Evolutionary conservation across 1,284 basidiomycete species (phyloP), one percentile per base, ranked within the genome.

Genomic region (Naganishia albida): DNA sequence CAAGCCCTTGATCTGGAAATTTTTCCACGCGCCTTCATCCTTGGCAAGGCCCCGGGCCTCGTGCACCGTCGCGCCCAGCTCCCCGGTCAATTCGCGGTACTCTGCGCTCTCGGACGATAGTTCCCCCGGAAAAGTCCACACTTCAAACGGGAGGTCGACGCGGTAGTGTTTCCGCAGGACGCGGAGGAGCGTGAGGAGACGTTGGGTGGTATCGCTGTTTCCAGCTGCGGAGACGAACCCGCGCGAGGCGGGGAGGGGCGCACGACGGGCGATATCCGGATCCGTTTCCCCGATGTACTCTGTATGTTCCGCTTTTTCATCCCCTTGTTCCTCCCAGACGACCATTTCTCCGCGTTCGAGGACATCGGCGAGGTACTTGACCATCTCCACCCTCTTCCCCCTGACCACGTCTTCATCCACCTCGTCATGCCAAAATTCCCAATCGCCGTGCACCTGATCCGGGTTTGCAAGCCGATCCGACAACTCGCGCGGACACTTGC

Each of bases 1-100:
- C 1, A 80, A 73, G 1, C 76, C 81, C 70, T 83, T 83, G 72
- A 81, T 80, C 70, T 81, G 73, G 68, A 79, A 82, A 63, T 81
- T 80, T 74, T 74, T 74, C 76, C 76, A 78, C 2, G 67, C 70
- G 1, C 74, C 75, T 0, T 52, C 56, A n/a, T 68, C 66, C 67
- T 77, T 77, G 26, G 67, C 51, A 10, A 76, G 69, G 25, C 71
- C 71, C 8, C 64, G 26, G 13, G 74, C 68, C 69, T 74, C 67
- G n/a, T 40, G 13, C n/a, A 70, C 59, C n/a, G 62, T 73, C 25
- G 71, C 80, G 2, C 78, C 80, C 1, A 81, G 72, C 16, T 69
- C 53, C 40, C 75, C 73, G 8, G 65, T 39, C 23, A 76, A 62
- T 43, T 79, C 70, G 7, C 23, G 20, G 30, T 60, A 60, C 16